phyloP scores from a whole-genome alignment of 495 filamentous ascomycete genomes.

The Penicillium simplicissimum region DNA sequence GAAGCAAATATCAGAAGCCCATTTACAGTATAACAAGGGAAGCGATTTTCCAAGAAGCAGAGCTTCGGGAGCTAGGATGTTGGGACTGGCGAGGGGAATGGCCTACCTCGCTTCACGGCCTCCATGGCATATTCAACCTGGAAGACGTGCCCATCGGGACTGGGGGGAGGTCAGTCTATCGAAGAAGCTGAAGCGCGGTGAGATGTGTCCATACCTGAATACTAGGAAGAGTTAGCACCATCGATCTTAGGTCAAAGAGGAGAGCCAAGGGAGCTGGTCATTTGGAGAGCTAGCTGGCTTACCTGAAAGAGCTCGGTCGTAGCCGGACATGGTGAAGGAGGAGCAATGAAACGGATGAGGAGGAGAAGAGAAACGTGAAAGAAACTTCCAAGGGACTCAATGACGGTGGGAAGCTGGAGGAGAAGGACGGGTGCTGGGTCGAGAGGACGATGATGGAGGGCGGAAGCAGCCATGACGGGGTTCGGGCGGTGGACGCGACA shows the following conservation, averaged over 20 bases:
- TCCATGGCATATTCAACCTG: slow-evolving; percentile 99
- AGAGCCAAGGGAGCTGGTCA: slow-evolving; percentile 27
- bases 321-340: slow-evolving; percentile 74
- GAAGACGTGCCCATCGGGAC: slow-evolving; percentile 98
- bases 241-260: slow-evolving; percentile 4
- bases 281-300: slow-evolving; percentile 45
- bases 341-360: slow-evolving; percentile 3
- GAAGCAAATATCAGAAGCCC: slow-evolving; percentile 15
- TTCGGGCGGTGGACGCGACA: slow-evolving; percentile 36
- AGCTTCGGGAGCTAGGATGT: not conserved
- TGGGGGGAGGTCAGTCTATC: slow-evolving; percentile 44
- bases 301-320: slow-evolving; percentile 95
- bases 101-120: slow-evolving; percentile 92
- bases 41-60: not conserved
- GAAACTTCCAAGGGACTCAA: slow-evolving; percentile 7
- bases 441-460: slow-evolving; percentile 19
- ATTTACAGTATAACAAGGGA: not conserved
- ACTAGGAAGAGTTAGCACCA: slow-evolving; percentile 27
- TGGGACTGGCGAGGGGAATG: slow-evolving; percentile 2
- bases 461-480: slow-evolving; percentile 31
- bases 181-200: slow-evolving; percentile 16
- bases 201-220: slow-evolving; percentile 28
- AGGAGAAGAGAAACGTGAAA: not conserved
- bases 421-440: slow-evolving; percentile 16
- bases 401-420: slow-evolving; percentile 10